A percentile compares a stretch with the other conserved stretches of the same genome.
Evolutionary conservation across 331 rosid genomes (phyloP).

Genomic region (Malus hybrid): DNA sequence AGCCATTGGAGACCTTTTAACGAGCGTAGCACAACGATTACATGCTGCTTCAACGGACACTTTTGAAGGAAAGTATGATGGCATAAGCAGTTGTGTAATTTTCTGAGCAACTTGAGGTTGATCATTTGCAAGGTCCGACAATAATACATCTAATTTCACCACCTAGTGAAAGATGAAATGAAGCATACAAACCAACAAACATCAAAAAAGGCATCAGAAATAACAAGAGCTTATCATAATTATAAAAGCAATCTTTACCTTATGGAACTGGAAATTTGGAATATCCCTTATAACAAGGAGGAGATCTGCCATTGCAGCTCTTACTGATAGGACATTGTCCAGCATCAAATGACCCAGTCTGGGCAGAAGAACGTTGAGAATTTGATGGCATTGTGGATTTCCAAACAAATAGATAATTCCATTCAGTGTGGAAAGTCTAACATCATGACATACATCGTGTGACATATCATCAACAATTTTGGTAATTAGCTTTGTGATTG

Average conservation of each 20-base stretch:
- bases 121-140: slow-evolving; percentile 57
- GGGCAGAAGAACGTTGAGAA: slow-evolving; percentile 81
- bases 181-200: slow-evolving; percentile 5
- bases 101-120: slow-evolving; percentile 72
- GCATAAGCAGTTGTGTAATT: slow-evolving; percentile 67
- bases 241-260: slow-evolving; percentile 32
- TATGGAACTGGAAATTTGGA: slow-evolving; percentile 70
- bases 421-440: slow-evolving; percentile 70
- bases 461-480: slow-evolving; percentile 68
- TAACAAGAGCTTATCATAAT: background rate
- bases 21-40: slow-evolving; percentile 71
- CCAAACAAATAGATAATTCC: slow-evolving; percentile 74
- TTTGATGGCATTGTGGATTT: slow-evolving; percentile 77
- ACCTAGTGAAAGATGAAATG: slow-evolving; percentile 39
- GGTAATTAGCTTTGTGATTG: slow-evolving; percentile 57
- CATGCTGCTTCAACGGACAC: slow-evolving; percentile 73
- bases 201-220: slow-evolving; percentile 8
- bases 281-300: slow-evolving; percentile 57
- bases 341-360: slow-evolving; percentile 69
- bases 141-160: slow-evolving; percentile 54
- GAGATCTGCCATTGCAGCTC: slow-evolving; percentile 61
- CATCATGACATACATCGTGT: slow-evolving; percentile 59
- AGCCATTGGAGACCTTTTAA: slow-evolving; percentile 75
- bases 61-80: slow-evolving; percentile 77
- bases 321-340: slow-evolving; percentile 46